Conservation (phyloP, 2,329 filamentous ascomycete species). For the Penicillium sp. region DNA sequence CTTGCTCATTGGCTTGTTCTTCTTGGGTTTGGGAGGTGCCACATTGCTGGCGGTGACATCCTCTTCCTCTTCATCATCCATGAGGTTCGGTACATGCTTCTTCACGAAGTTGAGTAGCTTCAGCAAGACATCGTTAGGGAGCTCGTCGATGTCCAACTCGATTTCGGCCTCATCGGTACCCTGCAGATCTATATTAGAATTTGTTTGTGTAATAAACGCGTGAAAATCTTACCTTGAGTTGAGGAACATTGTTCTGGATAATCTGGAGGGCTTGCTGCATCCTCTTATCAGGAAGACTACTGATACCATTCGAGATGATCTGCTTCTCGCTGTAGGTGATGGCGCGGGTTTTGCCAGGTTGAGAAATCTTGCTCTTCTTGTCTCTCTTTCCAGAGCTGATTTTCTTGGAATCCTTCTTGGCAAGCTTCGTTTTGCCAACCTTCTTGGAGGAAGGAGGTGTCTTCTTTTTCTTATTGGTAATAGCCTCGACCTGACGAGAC, state of each 20-base stretch:
- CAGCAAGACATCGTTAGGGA: constrained; percentile 47
- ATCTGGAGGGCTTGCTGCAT: constrained; percentile 81
- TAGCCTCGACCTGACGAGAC: constrained; percentile 61
- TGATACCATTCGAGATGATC: constrained; percentile 81
- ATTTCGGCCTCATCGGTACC: constrained; percentile 48
- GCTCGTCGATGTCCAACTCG: constrained; percentile 50
- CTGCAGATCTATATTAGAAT: constrained; percentile 22
- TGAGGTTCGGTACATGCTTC: constrained; percentile 45
- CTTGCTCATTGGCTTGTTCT: constrained; percentile 54
- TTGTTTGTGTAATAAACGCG: not conserved
- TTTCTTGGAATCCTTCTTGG: constrained; percentile 47
- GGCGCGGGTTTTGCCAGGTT: constrained; percentile 58
- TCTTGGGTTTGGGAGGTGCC: constrained; percentile 46
- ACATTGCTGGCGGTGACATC: constrained; percentile 33
- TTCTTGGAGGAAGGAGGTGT: constrained; percentile 55
- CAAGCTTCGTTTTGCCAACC: constrained; percentile 23
- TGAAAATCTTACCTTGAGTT: constrained; percentile 57
- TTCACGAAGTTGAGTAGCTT: constrained; percentile 49
- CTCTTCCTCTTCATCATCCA: constrained; percentile 47
- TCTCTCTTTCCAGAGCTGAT: constrained; percentile 46
- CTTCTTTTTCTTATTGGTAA: constrained; percentile 60
- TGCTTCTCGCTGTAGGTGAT: constrained; percentile 82
- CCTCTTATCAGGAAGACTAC: constrained; percentile 72
- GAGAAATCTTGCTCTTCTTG: constrained; percentile 43
- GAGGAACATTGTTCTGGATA: constrained; percentile 78